phyloP scores from a whole-genome alignment of 306 rosid species.

The Castanopsis chinensis region DNA sequence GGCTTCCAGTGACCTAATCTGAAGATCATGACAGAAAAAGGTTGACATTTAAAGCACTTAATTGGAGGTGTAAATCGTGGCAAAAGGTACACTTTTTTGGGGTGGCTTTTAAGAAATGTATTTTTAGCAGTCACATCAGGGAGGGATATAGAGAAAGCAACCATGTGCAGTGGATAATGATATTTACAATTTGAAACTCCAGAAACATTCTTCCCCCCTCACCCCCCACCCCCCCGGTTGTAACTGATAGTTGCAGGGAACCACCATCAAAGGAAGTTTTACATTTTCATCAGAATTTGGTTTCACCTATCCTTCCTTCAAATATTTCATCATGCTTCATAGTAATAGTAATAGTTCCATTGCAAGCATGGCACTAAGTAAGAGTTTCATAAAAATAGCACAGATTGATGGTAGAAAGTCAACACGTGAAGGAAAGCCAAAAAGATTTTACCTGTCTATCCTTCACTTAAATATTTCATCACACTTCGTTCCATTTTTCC shows the following conservation, averaged over 20 bases:
- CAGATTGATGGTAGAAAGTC: background rate
- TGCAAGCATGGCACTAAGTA: background rate
- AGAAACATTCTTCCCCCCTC: background rate
- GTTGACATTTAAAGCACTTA: background rate
- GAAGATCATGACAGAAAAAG: constrained; percentile 27
- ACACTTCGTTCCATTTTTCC: background rate
- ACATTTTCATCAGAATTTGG: background rate
- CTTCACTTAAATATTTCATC: background rate
- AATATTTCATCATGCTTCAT: background rate
- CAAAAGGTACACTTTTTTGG: background rate
- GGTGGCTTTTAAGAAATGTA: too few relatives aligned
- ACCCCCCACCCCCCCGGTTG: too few relatives aligned
- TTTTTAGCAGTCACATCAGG: background rate
- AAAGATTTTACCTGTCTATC: background rate
- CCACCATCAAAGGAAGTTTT: background rate
- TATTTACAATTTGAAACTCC: background rate
- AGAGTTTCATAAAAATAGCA: background rate
- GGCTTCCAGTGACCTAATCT: constrained; percentile 95
- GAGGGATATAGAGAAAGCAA: background rate
- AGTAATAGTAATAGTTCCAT: too few relatives aligned
- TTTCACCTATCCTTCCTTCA: background rate
- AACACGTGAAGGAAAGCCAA: background rate
- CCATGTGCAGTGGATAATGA: background rate
- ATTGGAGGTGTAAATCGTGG: constrained; percentile 2
- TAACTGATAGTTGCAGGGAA: too few relatives aligned